Evolutionary conservation across 192 early-diverging fungal genomes (phyloP).

Genomic region (Backusella westeae): DNA sequence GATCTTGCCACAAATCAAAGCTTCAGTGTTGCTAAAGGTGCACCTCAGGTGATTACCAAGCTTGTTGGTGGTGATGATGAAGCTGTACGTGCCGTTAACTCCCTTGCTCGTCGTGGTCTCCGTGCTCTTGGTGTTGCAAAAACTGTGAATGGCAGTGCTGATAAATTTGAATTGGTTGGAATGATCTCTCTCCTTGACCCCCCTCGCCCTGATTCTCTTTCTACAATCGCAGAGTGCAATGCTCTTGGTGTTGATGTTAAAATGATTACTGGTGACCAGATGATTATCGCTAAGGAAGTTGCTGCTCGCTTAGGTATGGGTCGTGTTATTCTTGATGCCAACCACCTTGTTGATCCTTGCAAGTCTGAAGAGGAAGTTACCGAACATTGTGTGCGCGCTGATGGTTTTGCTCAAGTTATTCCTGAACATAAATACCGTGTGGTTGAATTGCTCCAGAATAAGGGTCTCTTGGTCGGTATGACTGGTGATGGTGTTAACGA

Average conservation of each 20-base stretch:
- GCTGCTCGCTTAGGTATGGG: conserved; percentile 90
- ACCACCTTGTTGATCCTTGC: conserved; percentile 76
- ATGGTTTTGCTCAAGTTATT: conserved; percentile 97
- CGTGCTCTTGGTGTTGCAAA: conserved; percentile 93
- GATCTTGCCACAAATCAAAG: conserved; percentile 72
- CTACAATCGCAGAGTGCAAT: conserved; percentile 83
- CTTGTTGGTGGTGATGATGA: conserved; percentile 70
- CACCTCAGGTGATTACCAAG: conserved; percentile 80
- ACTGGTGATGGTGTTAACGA: conserved; percentile 90
- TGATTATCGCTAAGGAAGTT: conserved; percentile 92
- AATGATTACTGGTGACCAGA: conserved; percentile 97
- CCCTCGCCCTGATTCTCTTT: conserved; percentile 83
- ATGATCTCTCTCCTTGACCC: conserved; percentile 92
- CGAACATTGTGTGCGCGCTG: conserved; percentile 80
- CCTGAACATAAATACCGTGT: conserved; percentile 98
- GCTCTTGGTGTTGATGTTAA: conserved; percentile 90
- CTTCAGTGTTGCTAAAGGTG: conserved; percentile 85
- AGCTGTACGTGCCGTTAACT: conserved; percentile 69
- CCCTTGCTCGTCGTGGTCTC: conserved; percentile 76
- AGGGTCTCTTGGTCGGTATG: conserved; percentile 87
- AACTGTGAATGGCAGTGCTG: conserved; percentile 63
- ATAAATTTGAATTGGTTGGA: conserved; percentile 78
- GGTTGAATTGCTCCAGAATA: conserved; percentile 92
- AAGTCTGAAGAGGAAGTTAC: conserved; percentile 80
- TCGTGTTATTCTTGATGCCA: conserved; percentile 87